Conservation (phyloP, 352 stramenopile genomes). For the Hyaloperonospora brassicae region DNA sequence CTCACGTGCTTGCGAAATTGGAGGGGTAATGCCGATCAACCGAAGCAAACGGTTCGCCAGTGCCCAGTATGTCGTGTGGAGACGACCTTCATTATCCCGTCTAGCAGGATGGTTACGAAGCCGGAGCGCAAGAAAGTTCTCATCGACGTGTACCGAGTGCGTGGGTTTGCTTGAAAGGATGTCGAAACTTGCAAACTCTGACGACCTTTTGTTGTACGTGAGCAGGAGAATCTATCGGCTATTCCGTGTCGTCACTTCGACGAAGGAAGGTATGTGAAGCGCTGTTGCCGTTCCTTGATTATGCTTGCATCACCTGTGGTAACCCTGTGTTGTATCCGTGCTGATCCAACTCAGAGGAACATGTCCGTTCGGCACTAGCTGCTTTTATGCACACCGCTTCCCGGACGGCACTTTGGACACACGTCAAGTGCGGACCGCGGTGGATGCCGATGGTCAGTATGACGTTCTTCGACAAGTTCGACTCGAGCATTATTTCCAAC, state of each 20-base stretch:
- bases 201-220: neutral
- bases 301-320: conserved; percentile 4
- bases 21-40: conserved; percentile 48
- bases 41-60: conserved; percentile 70
- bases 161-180: conserved; percentile 5
- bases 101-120: conserved; percentile 66
- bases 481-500: conserved; percentile 60
- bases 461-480: conserved; percentile 66
- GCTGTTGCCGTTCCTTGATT: conserved; percentile 1
- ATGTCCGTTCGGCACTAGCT: conserved; percentile 83
- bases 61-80: conserved; percentile 72
- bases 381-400: conserved; percentile 80
- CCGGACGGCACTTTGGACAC: conserved; percentile 49
- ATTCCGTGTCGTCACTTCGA: conserved; percentile 84
- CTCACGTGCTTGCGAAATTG: conserved; percentile 78
- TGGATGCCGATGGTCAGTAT: conserved; percentile 68
- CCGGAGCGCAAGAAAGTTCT: conserved; percentile 59
- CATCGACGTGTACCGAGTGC: conserved; percentile 57
- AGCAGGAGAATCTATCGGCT: conserved; percentile 52
- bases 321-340: conserved; percentile 15
- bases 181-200: conserved; percentile 4
- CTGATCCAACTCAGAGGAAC: conserved; percentile 34
- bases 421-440: conserved; percentile 59
- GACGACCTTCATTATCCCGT: conserved; percentile 81
- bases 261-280: conserved; percentile 46